Percentiles rank a stretch among this genome's conserved stretches.
Evolutionary conservation across 805 yeast species (phyloP).

Genomic region (Yamadazyma paraphyllophila): DNA sequence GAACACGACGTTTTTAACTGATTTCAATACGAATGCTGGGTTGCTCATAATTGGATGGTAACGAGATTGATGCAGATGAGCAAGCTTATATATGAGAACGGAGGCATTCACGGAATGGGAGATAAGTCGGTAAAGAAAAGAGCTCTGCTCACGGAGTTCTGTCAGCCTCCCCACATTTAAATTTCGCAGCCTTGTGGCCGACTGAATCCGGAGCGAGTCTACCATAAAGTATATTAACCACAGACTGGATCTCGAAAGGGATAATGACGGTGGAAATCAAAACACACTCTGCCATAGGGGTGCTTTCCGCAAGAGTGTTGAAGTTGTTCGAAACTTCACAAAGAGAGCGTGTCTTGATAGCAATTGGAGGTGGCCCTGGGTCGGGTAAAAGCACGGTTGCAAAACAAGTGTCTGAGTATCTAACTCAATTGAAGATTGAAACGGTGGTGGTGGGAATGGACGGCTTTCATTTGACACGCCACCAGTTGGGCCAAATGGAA

Average conservation of each 20-base stretch:
- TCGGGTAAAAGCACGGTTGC: slow-evolving; percentile 80
- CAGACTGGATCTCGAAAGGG: not conserved
- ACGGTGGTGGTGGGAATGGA: slow-evolving; percentile 37
- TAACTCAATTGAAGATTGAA: slow-evolving; percentile 16
- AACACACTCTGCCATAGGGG: not conserved
- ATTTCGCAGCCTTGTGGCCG: not conserved
- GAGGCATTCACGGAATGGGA: not conserved
- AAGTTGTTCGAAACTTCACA: not conserved
- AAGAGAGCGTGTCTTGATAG: slow-evolving; percentile 46
- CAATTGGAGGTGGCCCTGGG: slow-evolving; percentile 80
- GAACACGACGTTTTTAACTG: slow-evolving; percentile 14
- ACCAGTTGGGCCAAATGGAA: slow-evolving; percentile 37
- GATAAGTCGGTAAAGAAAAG: not conserved
- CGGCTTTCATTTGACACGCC: slow-evolving; percentile 37
- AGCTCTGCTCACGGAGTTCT: slow-evolving; percentile 3
- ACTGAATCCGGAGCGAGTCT: not conserved
- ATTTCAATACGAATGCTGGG: slow-evolving; percentile 17
- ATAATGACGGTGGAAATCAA: not conserved
- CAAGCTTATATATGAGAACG: not conserved
- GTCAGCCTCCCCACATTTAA: slow-evolving; percentile 3
- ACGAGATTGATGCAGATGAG: not conserved
- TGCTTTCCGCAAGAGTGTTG: not conserved
- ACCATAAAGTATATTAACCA: not conserved
- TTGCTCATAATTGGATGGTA: slow-evolving; percentile 10
- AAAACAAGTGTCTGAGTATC: slow-evolving; percentile 26